Evolutionary conservation across 345 rosid species (phyloP).

Genomic region (Rhodamnia argentea): DNA sequence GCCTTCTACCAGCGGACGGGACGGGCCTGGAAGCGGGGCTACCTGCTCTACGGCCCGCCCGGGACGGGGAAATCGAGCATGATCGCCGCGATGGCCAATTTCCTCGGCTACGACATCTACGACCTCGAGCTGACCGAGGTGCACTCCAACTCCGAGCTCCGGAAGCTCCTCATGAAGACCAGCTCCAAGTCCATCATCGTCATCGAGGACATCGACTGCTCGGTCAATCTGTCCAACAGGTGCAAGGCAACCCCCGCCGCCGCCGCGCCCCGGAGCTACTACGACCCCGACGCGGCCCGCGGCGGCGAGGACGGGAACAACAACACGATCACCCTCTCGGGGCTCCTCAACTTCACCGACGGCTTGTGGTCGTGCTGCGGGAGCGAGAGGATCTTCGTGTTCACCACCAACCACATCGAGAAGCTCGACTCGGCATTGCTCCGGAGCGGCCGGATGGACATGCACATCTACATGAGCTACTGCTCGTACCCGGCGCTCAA

Average conservation of each 20-base stretch:
- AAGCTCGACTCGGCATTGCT: slow-evolving; percentile 89
- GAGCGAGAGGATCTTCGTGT: slow-evolving; percentile 89
- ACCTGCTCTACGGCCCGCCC: slow-evolving; percentile 83
- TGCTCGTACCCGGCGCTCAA: slow-evolving; percentile 62
- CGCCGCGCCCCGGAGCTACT: slow-evolving; percentile 9
- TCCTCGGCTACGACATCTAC: slow-evolving; percentile 79
- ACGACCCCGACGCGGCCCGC: slow-evolving; percentile 35
- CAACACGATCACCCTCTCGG: slow-evolving; percentile 73
- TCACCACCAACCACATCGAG: slow-evolving; percentile 88
- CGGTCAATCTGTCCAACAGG: slow-evolving; percentile 58
- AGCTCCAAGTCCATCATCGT: slow-evolving; percentile 88
- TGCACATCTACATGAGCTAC: slow-evolving; percentile 82
- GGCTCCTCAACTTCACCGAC: slow-evolving; percentile 86
- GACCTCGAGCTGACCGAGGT: slow-evolving; percentile 96
- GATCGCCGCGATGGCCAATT: slow-evolving; percentile 98
- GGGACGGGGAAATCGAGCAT: slow-evolving; percentile 96
- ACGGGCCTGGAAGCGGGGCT: slow-evolving; percentile 92
- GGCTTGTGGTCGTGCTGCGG: slow-evolving; percentile 99
- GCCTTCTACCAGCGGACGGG: slow-evolving; percentile 80
- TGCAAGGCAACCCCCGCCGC: slow-evolving; percentile 19
- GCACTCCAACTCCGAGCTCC: slow-evolving; percentile 73
- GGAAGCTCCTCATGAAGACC: slow-evolving; percentile 82
- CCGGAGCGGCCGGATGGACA: slow-evolving; percentile 93
- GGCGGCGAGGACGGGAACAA: slow-evolving; percentile 22
- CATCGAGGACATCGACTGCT: slow-evolving; percentile 90